A percentile compares a stretch with the other conserved stretches of the same genome.
Evolutionary conservation across 306 rosid species (phyloP).

Genomic region (Acacia crassicarpa): DNA sequence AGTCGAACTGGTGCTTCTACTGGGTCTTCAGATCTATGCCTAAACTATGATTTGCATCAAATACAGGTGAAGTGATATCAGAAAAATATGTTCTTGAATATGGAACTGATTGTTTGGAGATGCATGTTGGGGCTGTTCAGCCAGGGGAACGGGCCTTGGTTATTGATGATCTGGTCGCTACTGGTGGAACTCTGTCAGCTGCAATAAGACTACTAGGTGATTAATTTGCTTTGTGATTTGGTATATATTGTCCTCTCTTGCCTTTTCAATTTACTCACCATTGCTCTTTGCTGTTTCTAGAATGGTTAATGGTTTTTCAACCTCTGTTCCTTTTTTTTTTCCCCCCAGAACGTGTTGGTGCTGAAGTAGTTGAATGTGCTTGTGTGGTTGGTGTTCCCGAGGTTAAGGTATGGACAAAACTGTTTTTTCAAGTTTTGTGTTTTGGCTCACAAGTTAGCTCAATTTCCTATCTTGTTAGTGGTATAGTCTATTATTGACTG

Average conservation of each 20-base stretch:
- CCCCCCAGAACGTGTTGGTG: slow-evolving; percentile 86
- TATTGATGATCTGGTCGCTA: slow-evolving; percentile 90
- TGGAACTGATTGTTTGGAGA: slow-evolving; percentile 85
- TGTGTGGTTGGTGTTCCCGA: slow-evolving; percentile 95
- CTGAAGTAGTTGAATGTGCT: slow-evolving; percentile 94
- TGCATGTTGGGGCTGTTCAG: slow-evolving; percentile 87
- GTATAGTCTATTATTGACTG: not conserved
- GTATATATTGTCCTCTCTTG: not conserved
- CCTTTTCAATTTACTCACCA: not conserved
- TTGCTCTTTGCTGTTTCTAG: slow-evolving; percentile 27
- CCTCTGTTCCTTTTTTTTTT: slow-evolving; percentile 11
- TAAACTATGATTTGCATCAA: slow-evolving; percentile 17
- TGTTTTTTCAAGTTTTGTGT: not conserved
- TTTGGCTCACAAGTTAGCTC: not conserved
- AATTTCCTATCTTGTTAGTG: not conserved
- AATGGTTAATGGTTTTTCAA: slow-evolving; percentile 22
- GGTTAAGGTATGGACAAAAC: slow-evolving; percentile 62
- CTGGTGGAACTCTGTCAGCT: slow-evolving; percentile 95
- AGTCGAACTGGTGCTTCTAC: not conserved
- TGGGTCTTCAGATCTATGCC: not conserved
- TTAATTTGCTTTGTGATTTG: slow-evolving; percentile 29
- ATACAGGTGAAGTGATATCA: slow-evolving; percentile 74
- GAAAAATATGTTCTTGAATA: slow-evolving; percentile 87
- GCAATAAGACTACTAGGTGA: slow-evolving; percentile 87
- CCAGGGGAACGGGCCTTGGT: slow-evolving; percentile 81